phyloP scores from a whole-genome alignment of 1,284 basidiomycete genomes.

The Lentinula novae-zelandiae region DNA sequence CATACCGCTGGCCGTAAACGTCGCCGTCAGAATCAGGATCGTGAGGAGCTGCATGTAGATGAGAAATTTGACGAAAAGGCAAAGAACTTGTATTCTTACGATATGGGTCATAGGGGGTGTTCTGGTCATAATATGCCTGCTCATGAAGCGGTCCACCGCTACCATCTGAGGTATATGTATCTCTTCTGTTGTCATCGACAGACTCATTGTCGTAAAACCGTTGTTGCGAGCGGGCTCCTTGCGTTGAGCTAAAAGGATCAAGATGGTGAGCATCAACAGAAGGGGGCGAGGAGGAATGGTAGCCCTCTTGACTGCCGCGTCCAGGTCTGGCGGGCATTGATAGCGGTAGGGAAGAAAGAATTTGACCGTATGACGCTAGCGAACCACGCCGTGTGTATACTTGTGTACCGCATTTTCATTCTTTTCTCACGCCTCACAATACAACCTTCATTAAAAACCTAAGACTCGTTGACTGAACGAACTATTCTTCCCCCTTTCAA shows the following conservation, averaged over 20 bases:
- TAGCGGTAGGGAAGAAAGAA: slow-evolving; percentile 21
- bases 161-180: slow-evolving; percentile 68
- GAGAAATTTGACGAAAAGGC: slow-evolving; percentile 19
- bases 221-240: slow-evolving; percentile 32
- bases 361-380: neutral
- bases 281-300: slow-evolving; percentile 38
- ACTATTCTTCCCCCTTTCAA: no score
- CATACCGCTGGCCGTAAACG: slow-evolving; percentile 63
- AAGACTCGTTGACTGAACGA: no score
- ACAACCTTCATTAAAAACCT: neutral
- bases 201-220: slow-evolving; percentile 77
- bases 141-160: slow-evolving; percentile 56
- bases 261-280: slow-evolving; percentile 37
- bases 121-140: slow-evolving; percentile 60
- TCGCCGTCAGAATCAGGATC: slow-evolving; percentile 79
- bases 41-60: slow-evolving; percentile 45
- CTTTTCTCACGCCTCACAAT: neutral
- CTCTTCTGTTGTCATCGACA: slow-evolving; percentile 55
- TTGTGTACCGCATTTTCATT: neutral
- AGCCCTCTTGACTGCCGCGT: slow-evolving; percentile 42
- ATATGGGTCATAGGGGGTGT: slow-evolving; percentile 62
- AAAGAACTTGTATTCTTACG: slow-evolving; percentile 33
- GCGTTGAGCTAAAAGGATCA: slow-evolving; percentile 54
- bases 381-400: neutral
- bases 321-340: slow-evolving; percentile 41